Conservation (phyloP, 257 asterid species). For the Solanum okadae region DNA sequence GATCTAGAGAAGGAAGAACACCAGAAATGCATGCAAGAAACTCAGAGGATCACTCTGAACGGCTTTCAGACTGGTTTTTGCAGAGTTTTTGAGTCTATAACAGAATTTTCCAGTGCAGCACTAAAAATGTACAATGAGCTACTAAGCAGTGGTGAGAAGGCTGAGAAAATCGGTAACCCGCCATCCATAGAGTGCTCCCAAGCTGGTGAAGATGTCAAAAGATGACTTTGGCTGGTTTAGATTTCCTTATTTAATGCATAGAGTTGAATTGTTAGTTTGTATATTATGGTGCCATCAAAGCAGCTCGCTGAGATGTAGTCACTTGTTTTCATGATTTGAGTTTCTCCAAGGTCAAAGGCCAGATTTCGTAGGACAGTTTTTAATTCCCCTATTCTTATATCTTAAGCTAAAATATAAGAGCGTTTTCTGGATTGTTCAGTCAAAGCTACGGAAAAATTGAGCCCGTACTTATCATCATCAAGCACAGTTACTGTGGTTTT, state of each 20-base stretch:
- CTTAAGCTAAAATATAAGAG: not conserved
- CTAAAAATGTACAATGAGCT: conserved; percentile 54
- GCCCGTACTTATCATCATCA: not conserved
- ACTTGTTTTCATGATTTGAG: conserved; percentile 4
- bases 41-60: conserved; percentile 52
- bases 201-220: conserved; percentile 32
- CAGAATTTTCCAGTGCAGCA: conserved; percentile 67
- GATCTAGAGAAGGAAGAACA: conserved; percentile 72
- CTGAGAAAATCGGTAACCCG: conserved; percentile 21
- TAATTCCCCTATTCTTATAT: not conserved
- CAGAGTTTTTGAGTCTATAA: conserved; percentile 62
- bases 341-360: not conserved
- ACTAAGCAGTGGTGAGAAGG: conserved; percentile 17
- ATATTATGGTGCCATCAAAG: conserved; percentile 44
- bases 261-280: conserved; percentile 18
- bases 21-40: conserved; percentile 54
- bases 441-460: not conserved
- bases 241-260: not conserved
- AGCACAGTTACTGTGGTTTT: not conserved
- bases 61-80: conserved; percentile 84
- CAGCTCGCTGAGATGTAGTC: conserved; percentile 67
- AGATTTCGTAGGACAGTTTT: not conserved
- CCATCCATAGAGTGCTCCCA: conserved; percentile 34
- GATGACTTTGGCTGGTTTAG: conserved; percentile 20
- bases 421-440: not conserved